phyloP scores from a whole-genome alignment of 2,329 filamentous ascomycete genomes.

The Aspergillus vadensis region DNA sequence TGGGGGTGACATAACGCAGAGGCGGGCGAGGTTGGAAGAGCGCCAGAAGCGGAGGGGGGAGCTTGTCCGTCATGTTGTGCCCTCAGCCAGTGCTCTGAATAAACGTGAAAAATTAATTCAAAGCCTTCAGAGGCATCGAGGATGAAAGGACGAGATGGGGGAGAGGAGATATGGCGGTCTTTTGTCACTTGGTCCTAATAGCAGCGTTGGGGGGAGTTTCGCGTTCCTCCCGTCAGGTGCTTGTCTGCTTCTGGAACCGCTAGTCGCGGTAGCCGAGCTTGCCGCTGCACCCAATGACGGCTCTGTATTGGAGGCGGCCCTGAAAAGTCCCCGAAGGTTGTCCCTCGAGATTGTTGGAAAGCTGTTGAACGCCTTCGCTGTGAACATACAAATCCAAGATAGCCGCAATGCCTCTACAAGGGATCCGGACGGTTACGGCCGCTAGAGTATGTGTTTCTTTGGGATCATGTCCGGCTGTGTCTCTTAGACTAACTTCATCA shows the following conservation, averaged over 20 bases:
- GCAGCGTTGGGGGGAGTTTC: slow-evolving; percentile 22
- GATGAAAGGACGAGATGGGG: slow-evolving; percentile 15
- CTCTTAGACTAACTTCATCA: slow-evolving; percentile 10
- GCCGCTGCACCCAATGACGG: slow-evolving; percentile 31
- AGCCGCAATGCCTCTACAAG: slow-evolving; percentile 48
- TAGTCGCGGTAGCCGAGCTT: slow-evolving; percentile 29
- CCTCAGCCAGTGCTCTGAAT: slow-evolving; percentile 11
- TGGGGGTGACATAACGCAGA: slow-evolving; percentile 81
- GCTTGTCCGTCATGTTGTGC: slow-evolving; percentile 84
- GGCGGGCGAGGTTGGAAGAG: slow-evolving; percentile 94
- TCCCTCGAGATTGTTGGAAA: slow-evolving; percentile 7
- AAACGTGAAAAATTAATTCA: neutral
- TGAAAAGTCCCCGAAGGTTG: slow-evolving; percentile 31
- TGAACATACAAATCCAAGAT: slow-evolving; percentile 12
- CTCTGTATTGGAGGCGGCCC: slow-evolving; percentile 17
- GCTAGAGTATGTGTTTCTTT: slow-evolving; percentile 53
- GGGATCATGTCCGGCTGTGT: too few species aligned
- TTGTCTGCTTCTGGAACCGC: slow-evolving; percentile 11
- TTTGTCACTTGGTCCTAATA: slow-evolving; percentile 9
- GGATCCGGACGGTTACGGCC: slow-evolving; percentile 57
- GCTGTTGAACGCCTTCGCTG: neutral
- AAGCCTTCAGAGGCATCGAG: neutral
- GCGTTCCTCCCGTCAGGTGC: slow-evolving; percentile 19
- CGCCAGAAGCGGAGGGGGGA: slow-evolving; percentile 86
- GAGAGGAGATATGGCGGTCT: neutral